These are phyloP conservation scores for Achlya hypogyna DNA, from an alignment of 352 stramenopile species.

Conservation along the genomic window DNA sequence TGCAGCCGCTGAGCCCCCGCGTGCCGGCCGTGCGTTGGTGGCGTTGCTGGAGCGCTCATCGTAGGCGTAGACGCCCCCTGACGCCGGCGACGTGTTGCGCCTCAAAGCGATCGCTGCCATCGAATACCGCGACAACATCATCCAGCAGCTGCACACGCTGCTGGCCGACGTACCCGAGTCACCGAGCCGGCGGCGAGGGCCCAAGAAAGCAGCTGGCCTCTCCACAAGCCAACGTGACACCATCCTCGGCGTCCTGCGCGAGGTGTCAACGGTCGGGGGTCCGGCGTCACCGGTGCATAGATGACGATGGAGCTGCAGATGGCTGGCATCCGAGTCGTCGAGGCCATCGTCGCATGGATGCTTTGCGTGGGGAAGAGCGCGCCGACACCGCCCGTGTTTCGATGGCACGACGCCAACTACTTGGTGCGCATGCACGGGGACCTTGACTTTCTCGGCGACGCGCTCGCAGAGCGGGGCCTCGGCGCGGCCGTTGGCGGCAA, in stretches of 20 bases:
- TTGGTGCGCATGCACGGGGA: conserved; percentile 16
- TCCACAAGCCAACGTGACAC: not conserved
- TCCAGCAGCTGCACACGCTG: conserved; percentile 4
- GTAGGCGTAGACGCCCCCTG: not conserved
- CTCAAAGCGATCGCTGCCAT: conserved; percentile 7
- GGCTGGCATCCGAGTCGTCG: conserved; percentile 15
- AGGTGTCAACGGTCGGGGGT: not conserved
- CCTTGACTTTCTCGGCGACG: conserved; percentile 7
- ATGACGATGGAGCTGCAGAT: conserved; percentile 13
- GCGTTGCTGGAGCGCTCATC: not conserved
- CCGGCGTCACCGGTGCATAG: not conserved
- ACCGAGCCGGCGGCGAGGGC: not conserved
- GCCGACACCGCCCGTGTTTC: conserved; percentile 6
- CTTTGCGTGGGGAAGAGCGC: not conserved
- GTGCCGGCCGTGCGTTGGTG: not conserved
- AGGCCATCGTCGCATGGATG: conserved; percentile 20
- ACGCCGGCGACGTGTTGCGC: not conserved
- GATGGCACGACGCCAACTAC: conserved; percentile 11
- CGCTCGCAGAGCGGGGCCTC: not conserved
- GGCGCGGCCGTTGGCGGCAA: not conserved
- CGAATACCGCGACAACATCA: conserved; percentile 15
- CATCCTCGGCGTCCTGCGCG: not conserved
- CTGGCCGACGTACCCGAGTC: conserved; percentile 1
- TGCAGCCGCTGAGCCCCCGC: not conserved
- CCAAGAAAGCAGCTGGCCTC: not conserved